Conservation (phyloP, 768 basidiomycete species). For the Psilocybe cubensis region DNA sequence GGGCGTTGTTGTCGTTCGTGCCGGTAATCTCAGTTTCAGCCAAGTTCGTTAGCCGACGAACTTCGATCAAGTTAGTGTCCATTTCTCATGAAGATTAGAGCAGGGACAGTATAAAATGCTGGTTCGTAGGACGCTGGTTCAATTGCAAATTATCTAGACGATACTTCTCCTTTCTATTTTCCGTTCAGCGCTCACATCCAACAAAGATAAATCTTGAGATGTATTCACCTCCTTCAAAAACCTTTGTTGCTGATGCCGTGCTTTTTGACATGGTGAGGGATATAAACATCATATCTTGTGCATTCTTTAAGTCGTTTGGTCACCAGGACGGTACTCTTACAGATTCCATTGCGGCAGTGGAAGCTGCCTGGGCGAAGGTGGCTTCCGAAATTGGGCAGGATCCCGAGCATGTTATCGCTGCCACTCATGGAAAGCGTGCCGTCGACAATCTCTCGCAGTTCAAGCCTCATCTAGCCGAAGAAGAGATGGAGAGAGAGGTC, state of each 20-base stretch:
- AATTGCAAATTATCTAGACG: neutral
- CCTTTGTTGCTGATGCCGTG: slow-evolving; percentile 59
- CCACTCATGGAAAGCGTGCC: slow-evolving; percentile 80
- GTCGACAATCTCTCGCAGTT: slow-evolving; percentile 72
- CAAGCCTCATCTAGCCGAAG: slow-evolving; percentile 55
- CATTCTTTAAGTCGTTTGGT: neutral
- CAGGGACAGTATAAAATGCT: too few species aligned
- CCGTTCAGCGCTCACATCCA: neutral
- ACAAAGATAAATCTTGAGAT: neutral
- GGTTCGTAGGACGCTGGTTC: neutral
- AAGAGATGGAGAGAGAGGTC: slow-evolving; percentile 63
- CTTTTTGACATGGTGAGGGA: slow-evolving; percentile 77
- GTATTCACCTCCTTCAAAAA: slow-evolving; percentile 15
- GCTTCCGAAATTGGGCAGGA: slow-evolving; percentile 71
- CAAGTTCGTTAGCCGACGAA: too few species aligned
- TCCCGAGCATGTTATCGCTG: slow-evolving; percentile 67
- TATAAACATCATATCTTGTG: too few species aligned
- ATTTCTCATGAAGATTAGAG: too few species aligned
- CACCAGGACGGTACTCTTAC: slow-evolving; percentile 72
- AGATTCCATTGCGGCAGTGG: slow-evolving; percentile 74
- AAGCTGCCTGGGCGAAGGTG: slow-evolving; percentile 77
- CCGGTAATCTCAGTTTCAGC: too few species aligned
- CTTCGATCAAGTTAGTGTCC: too few species aligned
- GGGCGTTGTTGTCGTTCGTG: too few species aligned
- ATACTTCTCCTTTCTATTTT: neutral